Conservation (phyloP, 768 basidiomycete genomes). For the Lentinus brumalis region DNA sequence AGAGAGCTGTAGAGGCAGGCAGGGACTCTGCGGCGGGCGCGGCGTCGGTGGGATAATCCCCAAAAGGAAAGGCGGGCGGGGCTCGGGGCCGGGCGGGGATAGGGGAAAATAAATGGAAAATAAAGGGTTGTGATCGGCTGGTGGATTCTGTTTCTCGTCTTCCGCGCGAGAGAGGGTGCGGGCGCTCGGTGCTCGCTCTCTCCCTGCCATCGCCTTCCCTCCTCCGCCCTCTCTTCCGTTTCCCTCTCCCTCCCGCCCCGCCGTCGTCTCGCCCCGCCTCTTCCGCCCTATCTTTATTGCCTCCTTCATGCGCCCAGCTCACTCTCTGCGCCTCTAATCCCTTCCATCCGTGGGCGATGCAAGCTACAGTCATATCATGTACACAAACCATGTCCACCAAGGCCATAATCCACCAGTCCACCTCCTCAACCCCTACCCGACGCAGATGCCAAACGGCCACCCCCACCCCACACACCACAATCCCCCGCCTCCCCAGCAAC, state of each 20-base stretch:
- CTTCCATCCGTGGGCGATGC: slow-evolving; percentile 52
- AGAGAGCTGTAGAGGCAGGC: too few species aligned
- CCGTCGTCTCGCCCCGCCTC: slow-evolving; percentile 7
- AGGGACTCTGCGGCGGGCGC: background rate
- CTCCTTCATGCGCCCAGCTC: slow-evolving; percentile 26
- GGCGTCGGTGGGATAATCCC: background rate
- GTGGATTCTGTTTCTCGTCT: slow-evolving; percentile 17
- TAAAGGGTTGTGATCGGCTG: slow-evolving; percentile 16
- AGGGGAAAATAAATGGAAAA: slow-evolving; percentile 8
- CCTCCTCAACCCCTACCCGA: slow-evolving; percentile 38
- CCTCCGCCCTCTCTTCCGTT: slow-evolving; percentile 14
- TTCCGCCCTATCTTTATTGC: slow-evolving; percentile 28
- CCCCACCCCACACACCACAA: slow-evolving; percentile 21
- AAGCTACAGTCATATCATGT: slow-evolving; percentile 56
- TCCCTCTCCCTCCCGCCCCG: slow-evolving; percentile 2
- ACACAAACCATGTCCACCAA: slow-evolving; percentile 49
- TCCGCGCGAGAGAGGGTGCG: slow-evolving; percentile 18
- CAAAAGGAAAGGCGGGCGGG: slow-evolving; percentile 12
- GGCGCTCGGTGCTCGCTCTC: slow-evolving; percentile 12
- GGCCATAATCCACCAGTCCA: slow-evolving; percentile 38
- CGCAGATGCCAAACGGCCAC: slow-evolving; percentile 35
- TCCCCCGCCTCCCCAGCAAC: slow-evolving; percentile 19
- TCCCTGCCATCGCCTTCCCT: slow-evolving; percentile 18
- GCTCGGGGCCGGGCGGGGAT: slow-evolving; percentile 17
- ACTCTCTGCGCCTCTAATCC: slow-evolving; percentile 31